Base-by-base conservation (phyloP, 2,329 filamentous ascomycete genomes). In the Exserohilum rostratum region DNA sequence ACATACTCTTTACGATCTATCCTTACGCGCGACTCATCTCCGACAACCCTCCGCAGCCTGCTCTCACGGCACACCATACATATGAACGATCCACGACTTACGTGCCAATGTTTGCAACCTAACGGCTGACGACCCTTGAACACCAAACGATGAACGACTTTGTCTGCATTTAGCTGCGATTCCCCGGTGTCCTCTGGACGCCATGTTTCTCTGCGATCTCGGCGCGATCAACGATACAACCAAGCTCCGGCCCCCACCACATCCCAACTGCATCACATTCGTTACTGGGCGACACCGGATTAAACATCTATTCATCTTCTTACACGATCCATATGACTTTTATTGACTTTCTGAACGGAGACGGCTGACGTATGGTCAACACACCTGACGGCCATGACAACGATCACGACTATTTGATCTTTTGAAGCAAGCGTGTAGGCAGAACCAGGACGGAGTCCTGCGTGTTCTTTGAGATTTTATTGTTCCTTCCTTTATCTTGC, bases 151-250 rank as follows among this genome's bases (percentile, higher is more conserved):
- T 64, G 59, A 66, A 67, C 60, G 68, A 64, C 53, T 58, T 50
- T 62, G 60, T 53, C 57, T 66, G 64, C 60, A 67, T 66, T 66
- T 55, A 49, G 60, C 6, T 71, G 71, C 71, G 71, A 74, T 74
- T 74, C 68, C 70, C 72, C 70, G 69, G 70, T 69, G 66, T 70
- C 65, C 50, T 60, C 43, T 57, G 61, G 62, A 73, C 58, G 69
- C 69, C 66, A 72, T 60, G 69, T 74, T 46, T 37, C 38, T 40
- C 72, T 56, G 68, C 63, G 69, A 68, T 58, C 57, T 29, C n/a
- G 35, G 27, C 27, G 35, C 13, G 42, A 50, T 49, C 51, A 60
- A 57, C 49, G 46, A 55, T 45, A 44, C 40, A 52, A 50, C 33
- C 42, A 45, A 38, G 48, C 46, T 61, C 49, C 53, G 61, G 62